Evolutionary conservation across 73 alveolate species (phyloP), one percentile per base, ranked within the genome.

Genomic region (Strombidium stylifer): DNA sequence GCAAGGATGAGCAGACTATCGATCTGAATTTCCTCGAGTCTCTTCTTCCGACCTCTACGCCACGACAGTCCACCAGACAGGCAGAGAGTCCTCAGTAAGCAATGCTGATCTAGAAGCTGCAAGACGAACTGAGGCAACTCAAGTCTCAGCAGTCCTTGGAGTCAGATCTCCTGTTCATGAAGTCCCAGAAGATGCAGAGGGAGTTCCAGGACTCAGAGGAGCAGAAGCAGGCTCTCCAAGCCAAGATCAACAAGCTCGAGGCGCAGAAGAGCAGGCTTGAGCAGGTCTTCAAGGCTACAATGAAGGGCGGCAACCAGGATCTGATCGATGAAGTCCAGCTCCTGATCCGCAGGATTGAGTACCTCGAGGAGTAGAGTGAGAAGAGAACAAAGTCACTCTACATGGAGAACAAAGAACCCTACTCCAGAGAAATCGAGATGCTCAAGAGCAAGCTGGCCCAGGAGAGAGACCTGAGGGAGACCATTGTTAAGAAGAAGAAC

Each of bases 391-490:
- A 41, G 41, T 3, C 41, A 37, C 6, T 16, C 1, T 16, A 60
- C 25, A 27, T 40, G 15, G 74, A 40, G 20, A 58, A 60, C n/a
- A n/a, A n/a, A 40, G 74, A 53, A 3, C 58, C 60, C 2, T 60
- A 60, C 32, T 40, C 37, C 61, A 60, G 74, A 41, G 74, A 60
- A 25, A 37, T 60, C 3, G 27, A 15, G 60, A 60, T 48, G 41
- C 19, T 60, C 21, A 16, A 14, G 26, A 32, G 28, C 20, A 51
- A 40, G 1, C 32, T 60, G 7, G 46, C 28, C 35, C 61, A 60
- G 37, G 74, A 60, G 60, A 60, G 74, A 41, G n/a, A 6, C 8
- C 61, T 40, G 25, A 37, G 41, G 41, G 14, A 20, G 18, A 60
- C 51, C 14, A 5, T 60, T 2, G 46, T 60, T 19, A 20, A n/a